Percentiles rank a stretch among this genome's conserved stretches.
These are phyloP conservation scores for Fusarium denticulatum DNA, from an alignment of 2,329 filamentous ascomycete species.

Conservation along the genomic window DNA sequence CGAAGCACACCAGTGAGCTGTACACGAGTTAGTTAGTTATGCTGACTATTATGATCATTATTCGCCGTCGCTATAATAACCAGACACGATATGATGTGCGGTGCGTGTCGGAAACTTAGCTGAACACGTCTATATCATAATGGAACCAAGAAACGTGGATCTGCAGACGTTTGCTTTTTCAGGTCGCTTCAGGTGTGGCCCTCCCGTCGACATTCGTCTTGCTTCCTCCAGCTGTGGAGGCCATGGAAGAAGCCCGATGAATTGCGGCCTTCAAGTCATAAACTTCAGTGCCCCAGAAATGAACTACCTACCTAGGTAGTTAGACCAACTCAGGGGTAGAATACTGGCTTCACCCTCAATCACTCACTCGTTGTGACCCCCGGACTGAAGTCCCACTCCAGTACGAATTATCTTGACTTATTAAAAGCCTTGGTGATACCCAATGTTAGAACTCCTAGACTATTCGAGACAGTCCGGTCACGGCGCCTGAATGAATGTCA, in stretches of 20 bases:
- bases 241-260: slow-evolving; percentile 10
- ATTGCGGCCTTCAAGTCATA: slow-evolving; percentile 13
- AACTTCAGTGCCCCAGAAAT: slow-evolving; percentile 1
- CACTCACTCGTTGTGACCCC: slow-evolving; percentile 1
- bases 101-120: slow-evolving; percentile 2
- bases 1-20: background rate
- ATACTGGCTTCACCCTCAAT: background rate
- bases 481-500: slow-evolving; percentile 8
- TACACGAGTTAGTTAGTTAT: background rate
- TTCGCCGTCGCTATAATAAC: slow-evolving; percentile 1
- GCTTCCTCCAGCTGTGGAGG: background rate
- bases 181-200: slow-evolving; percentile 26
- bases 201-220: slow-evolving; percentile 4
- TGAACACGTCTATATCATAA: slow-evolving; percentile 5
- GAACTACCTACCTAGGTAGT: background rate
- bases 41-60: background rate
- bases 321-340: slow-evolving; percentile 15
- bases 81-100: slow-evolving; percentile 17
- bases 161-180: slow-evolving; percentile 28
- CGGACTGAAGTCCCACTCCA: slow-evolving; percentile 3
- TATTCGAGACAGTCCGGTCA: background rate
- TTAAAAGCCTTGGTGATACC: background rate
- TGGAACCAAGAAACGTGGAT: slow-evolving; percentile 27
- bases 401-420: background rate
- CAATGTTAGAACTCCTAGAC: background rate